Conservation (phyloP, 208 protist species). For the Leishmania tarentolae region DNA sequence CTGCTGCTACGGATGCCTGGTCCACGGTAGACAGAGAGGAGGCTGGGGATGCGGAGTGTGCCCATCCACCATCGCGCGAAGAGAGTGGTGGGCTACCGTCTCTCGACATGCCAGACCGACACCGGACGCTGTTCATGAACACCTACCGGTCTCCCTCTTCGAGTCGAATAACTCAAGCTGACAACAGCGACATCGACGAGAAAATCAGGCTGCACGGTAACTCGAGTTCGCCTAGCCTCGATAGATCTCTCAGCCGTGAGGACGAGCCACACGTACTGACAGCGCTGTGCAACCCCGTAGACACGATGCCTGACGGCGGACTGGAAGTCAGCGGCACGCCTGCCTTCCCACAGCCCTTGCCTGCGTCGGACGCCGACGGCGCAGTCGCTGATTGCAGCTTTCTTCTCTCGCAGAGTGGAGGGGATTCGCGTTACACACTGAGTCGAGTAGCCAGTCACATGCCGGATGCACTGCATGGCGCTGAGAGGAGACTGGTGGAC, state of each 20-base stretch:
- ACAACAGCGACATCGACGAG: neutral
- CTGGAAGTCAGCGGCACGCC: neutral
- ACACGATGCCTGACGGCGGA: neutral
- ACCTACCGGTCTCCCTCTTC: constrained; percentile 15
- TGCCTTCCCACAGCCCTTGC: neutral
- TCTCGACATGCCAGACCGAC: neutral
- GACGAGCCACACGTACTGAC: neutral
- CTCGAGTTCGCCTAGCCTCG: neutral
- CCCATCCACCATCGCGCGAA: neutral
- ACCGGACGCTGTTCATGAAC: constrained; percentile 6
- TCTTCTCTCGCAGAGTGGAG: neutral
- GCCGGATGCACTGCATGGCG: constrained; percentile 24
- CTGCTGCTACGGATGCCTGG: neutral
- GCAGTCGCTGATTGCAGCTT: neutral
- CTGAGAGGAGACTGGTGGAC: constrained; percentile 32
- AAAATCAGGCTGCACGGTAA: neutral
- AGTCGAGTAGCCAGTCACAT: constrained; percentile 25
- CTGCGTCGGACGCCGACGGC: neutral
- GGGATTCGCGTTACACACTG: neutral
- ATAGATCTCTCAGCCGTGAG: neutral
- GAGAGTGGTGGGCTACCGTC: constrained; percentile 6
- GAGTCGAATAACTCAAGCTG: neutral
- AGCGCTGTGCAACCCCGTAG: neutral
- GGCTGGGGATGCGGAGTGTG: neutral
- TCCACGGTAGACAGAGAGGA: neutral